Evolutionary conservation across 1,139 yeast genomes (phyloP).

Genomic region (Geotrichum aggregatum): DNA sequence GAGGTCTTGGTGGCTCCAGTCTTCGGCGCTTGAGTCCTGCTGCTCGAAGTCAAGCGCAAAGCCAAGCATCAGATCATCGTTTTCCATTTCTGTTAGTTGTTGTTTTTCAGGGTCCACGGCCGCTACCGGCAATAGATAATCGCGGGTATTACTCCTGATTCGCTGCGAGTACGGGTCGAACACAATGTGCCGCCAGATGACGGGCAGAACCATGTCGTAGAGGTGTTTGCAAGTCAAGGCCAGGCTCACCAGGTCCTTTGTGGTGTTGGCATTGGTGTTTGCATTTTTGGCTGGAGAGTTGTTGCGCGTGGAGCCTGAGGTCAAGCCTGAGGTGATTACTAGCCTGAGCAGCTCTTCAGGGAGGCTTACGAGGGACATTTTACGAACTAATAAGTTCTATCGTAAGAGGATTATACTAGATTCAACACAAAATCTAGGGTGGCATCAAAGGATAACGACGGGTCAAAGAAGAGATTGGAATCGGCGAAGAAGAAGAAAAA

Average conservation of each 20-base stretch:
- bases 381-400: too few species aligned
- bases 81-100: not conserved
- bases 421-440: too few species aligned
- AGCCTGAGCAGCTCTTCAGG: slow-evolving; percentile 7
- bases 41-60: not conserved
- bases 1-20: too few species aligned
- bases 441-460: too few species aligned
- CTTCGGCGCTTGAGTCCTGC: not conserved
- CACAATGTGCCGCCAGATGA: slow-evolving; percentile 7
- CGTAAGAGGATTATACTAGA: too few species aligned
- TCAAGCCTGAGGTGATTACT: not conserved
- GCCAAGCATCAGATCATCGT: not conserved
- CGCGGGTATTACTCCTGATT: not conserved
- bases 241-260: slow-evolving; percentile 1
- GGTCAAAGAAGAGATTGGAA: too few species aligned
- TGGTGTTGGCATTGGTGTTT: not conserved
- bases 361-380: slow-evolving; percentile 3
- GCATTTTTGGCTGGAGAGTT: not conserved
- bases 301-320: not conserved
- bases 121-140: not conserved
- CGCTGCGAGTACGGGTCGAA: slow-evolving; percentile 1
- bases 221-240: slow-evolving; percentile 5
- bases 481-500: too few species aligned
- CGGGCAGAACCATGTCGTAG: not conserved
- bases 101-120: slow-evolving; percentile 2